A percentile compares a stretch with the other conserved stretches of the same genome.
Evolutionary conservation across 176 grass and related monocot species (phyloP).

Genomic region (Saccharum spontaneum): DNA sequence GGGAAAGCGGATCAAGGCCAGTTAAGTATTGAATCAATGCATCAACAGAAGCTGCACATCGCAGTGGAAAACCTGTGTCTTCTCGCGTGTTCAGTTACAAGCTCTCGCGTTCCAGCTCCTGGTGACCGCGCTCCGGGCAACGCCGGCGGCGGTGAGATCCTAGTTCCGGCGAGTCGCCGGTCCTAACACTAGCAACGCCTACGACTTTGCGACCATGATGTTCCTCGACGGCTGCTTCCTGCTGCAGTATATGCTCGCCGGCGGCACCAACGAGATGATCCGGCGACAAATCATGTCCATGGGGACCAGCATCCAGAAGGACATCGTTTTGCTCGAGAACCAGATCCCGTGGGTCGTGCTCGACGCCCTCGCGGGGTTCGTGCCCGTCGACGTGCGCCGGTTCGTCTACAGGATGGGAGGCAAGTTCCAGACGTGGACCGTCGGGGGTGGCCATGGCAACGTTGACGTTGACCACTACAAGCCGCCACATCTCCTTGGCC

Average conservation of each 20-base stretch:
- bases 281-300: background rate
- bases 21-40: too few species aligned
- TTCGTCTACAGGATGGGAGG: background rate
- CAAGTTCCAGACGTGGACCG: background rate
- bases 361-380: background rate
- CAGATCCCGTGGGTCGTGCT: constrained; percentile 29
- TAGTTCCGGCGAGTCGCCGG: too few species aligned
- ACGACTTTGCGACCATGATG: background rate
- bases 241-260: background rate
- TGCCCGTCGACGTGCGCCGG: background rate
- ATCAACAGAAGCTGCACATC: too few species aligned
- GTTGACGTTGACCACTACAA: too few species aligned
- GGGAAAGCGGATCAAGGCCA: too few species aligned
- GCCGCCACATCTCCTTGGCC: too few species aligned
- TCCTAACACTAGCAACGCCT: background rate
- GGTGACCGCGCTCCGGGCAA: too few species aligned
- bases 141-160: too few species aligned
- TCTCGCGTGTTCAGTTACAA: too few species aligned
- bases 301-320: background rate
- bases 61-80: too few species aligned
- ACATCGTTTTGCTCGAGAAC: constrained; percentile 29
- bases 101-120: too few species aligned
- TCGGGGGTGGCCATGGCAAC: too few species aligned
- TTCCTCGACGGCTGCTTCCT: constrained; percentile 32
- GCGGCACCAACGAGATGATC: background rate